Evolutionary conservation across 345 rosid species (phyloP).

Genomic region (Lumnitzera racemosa): DNA sequence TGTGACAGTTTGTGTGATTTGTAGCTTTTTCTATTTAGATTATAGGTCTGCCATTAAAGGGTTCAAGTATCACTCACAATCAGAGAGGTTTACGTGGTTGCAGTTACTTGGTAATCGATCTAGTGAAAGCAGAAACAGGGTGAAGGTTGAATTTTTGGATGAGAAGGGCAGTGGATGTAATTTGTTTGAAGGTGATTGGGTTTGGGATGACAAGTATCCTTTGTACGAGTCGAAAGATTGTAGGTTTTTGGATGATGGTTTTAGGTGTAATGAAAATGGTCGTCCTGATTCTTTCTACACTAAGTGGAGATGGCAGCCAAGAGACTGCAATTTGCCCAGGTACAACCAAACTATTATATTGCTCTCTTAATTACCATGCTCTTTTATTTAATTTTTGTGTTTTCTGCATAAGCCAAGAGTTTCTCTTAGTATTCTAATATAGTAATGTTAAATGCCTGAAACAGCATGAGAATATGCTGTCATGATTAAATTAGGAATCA

Average conservation of each 20-base stretch:
- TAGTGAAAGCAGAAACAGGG: not conserved
- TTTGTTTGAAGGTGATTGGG: slow-evolving; percentile 84
- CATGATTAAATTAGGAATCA: too few species aligned
- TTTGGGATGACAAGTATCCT: slow-evolving; percentile 93
- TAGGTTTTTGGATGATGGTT: slow-evolving; percentile 69
- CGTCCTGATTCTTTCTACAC: slow-evolving; percentile 76
- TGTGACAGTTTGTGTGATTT: slow-evolving; percentile 44
- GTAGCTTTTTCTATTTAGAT: slow-evolving; percentile 62
- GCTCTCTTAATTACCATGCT: not conserved
- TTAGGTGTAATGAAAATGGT: slow-evolving; percentile 79
- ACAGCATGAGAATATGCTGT: too few species aligned
- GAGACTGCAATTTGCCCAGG: slow-evolving; percentile 78
- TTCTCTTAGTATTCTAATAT: too few species aligned
- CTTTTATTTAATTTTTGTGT: too few species aligned
- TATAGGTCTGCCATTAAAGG: slow-evolving; percentile 28
- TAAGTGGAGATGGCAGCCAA: slow-evolving; percentile 99
- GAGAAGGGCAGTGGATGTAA: slow-evolving; percentile 48
- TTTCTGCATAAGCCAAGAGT: too few species aligned
- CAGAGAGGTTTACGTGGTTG: slow-evolving; percentile 59
- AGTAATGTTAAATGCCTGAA: too few species aligned
- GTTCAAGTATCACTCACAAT: slow-evolving; percentile 36
- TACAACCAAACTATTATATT: slow-evolving; percentile 8
- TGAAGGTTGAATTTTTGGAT: slow-evolving; percentile 47
- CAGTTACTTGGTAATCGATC: slow-evolving; percentile 5
- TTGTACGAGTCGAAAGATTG: slow-evolving; percentile 79